Percentiles rank a stretch among this genome's conserved stretches.
Evolutionary conservation across 208 protist species (phyloP).

Genomic region (Leishmania braziliensis): DNA sequence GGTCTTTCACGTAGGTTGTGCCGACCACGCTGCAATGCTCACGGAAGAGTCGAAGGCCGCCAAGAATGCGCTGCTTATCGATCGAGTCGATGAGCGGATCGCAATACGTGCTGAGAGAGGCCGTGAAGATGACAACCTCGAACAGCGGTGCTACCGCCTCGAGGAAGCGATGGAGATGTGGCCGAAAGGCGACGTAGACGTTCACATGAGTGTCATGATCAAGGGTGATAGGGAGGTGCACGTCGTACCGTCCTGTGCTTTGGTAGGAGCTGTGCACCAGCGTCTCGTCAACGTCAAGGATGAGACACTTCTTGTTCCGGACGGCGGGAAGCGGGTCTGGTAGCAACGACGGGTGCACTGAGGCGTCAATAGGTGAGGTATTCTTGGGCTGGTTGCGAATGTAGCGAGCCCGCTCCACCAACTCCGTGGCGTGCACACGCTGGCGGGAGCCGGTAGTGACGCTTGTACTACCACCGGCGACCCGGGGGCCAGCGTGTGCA

Average conservation of each 20-base stretch:
- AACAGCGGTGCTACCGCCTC: slow-evolving; percentile 69
- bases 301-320: slow-evolving; percentile 72
- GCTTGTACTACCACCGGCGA: not conserved
- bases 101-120: slow-evolving; percentile 82
- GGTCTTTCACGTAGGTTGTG: slow-evolving; percentile 87
- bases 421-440: slow-evolving; percentile 45
- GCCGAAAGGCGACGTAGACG: slow-evolving; percentile 88
- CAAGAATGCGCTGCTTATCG: slow-evolving; percentile 60
- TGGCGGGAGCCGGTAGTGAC: slow-evolving; percentile 9
- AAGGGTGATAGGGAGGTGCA: slow-evolving; percentile 69
- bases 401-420: slow-evolving; percentile 51
- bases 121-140: slow-evolving; percentile 91
- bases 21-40: slow-evolving; percentile 87
- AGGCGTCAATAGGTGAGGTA: slow-evolving; percentile 73
- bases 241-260: slow-evolving; percentile 55
- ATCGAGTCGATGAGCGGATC: slow-evolving; percentile 82
- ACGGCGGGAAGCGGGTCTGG: slow-evolving; percentile 42
- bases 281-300: slow-evolving; percentile 92
- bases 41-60: slow-evolving; percentile 69
- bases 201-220: slow-evolving; percentile 56
- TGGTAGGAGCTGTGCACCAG: slow-evolving; percentile 88
- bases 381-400: slow-evolving; percentile 82
- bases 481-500: slow-evolving; percentile 12
- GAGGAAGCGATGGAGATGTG: slow-evolving; percentile 82
- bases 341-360: slow-evolving; percentile 69